These are phyloP conservation scores for Irpex lacteus DNA, from an alignment of 1,284 basidiomycete species.

Conservation along the genomic window DNA sequence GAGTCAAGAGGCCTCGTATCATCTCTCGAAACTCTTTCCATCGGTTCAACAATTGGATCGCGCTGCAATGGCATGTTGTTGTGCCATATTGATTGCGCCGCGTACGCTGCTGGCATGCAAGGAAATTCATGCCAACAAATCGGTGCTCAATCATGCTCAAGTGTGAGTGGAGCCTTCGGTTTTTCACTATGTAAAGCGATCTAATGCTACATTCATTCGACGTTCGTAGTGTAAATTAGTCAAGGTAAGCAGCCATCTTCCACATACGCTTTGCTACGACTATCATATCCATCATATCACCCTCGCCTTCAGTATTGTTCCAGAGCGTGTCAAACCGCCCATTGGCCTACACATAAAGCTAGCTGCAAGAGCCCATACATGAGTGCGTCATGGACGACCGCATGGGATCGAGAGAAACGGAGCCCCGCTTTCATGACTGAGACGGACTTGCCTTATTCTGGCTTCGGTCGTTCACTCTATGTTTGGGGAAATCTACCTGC, in stretches of 20 bases:
- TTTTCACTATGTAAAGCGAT: neutral
- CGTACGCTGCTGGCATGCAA: neutral
- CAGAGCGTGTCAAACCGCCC: neutral
- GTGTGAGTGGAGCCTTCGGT: neutral
- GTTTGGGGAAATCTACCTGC: neutral
- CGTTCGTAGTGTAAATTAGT: constrained; percentile 1
- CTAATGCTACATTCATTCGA: neutral
- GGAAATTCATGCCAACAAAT: neutral
- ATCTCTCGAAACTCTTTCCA: neutral
- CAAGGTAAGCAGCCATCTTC: constrained; percentile 1
- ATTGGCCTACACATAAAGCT: constrained; percentile 2
- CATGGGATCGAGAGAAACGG: neutral
- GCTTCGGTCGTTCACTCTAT: neutral
- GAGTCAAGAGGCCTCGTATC: neutral
- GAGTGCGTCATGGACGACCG: neutral
- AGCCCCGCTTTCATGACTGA: neutral
- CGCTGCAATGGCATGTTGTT: neutral
- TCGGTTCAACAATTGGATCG: neutral
- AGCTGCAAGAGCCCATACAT: constrained; percentile 4
- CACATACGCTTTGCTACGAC: neutral
- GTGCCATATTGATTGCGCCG: neutral
- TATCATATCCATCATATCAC: neutral
- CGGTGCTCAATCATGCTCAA: neutral
- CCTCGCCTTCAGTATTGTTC: constrained; percentile 3
- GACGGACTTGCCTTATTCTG: neutral